These are phyloP conservation scores for Termitomyces sp. DNA, from an alignment of 768 basidiomycete genomes.

Conservation along the genomic window DNA sequence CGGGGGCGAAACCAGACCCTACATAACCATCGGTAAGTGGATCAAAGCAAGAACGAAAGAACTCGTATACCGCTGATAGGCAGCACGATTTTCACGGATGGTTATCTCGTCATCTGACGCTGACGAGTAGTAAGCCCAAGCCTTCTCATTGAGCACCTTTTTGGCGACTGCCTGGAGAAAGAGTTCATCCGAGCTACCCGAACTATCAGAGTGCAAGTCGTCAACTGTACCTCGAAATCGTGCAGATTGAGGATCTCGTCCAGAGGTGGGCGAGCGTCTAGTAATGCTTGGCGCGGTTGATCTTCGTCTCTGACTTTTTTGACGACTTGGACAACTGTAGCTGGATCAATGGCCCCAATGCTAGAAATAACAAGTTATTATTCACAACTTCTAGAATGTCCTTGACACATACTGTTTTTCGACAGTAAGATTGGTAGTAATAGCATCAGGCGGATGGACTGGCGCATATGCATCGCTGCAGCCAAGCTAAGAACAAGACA, in stretches of 20 bases:
- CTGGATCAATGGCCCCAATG: background rate
- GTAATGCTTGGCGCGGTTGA: background rate
- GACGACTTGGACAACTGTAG: background rate
- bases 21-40: background rate
- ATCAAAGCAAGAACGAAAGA: background rate
- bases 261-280: background rate
- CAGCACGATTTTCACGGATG: background rate
- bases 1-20: no score
- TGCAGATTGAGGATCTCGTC: background rate
- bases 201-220: background rate
- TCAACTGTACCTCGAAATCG: background rate
- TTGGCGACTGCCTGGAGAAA: background rate
- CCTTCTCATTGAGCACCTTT: background rate
- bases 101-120: background rate
- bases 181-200: background rate
- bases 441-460: conserved; percentile 82
- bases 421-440: conserved; percentile 68
- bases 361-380: background rate
- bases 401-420: conserved; percentile 65
- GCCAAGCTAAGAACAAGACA: conserved; percentile 1
- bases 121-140: background rate
- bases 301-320: background rate
- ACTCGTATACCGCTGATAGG: background rate
- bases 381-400: background rate
- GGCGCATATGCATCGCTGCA: conserved; percentile 71